A percentile compares a stretch with the other conserved stretches of the same genome.
phyloP scores from a whole-genome alignment of 2,329 filamentous ascomycete species.

The Thermoascus crustaceus region DNA sequence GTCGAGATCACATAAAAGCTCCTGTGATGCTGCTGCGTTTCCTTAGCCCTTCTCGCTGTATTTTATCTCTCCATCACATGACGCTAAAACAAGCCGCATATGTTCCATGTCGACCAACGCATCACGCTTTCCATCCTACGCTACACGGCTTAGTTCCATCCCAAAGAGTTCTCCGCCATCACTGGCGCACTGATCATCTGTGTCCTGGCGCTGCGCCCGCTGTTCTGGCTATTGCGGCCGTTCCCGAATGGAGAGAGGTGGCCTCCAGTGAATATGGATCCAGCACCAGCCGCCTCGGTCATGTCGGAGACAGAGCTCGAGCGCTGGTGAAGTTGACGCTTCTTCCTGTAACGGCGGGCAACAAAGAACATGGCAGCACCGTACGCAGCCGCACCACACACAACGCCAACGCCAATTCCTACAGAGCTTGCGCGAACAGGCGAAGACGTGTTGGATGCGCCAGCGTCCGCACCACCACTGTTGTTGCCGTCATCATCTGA shows the following conservation, averaged over 20 bases:
- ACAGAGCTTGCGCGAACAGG: slow-evolving; percentile 42
- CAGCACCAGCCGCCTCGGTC: slow-evolving; percentile 54
- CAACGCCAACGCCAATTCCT: slow-evolving; percentile 66
- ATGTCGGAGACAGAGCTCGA: slow-evolving; percentile 66
- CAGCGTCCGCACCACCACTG: slow-evolving; percentile 34
- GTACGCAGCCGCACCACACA: slow-evolving; percentile 74
- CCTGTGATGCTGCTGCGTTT: too few relatives aligned
- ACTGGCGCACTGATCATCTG: slow-evolving; percentile 81
- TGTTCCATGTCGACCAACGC: too few relatives aligned
- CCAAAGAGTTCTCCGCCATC: slow-evolving; percentile 87
- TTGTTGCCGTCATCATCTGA: slow-evolving; percentile 31
- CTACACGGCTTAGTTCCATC: slow-evolving; percentile 97
- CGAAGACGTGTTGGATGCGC: slow-evolving; percentile 38
- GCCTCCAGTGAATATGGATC: slow-evolving; percentile 37
- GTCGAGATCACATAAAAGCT: too few relatives aligned
- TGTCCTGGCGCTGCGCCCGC: slow-evolving; percentile 59
- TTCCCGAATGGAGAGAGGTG: slow-evolving; percentile 29
- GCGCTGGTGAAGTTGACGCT: slow-evolving; percentile 68
- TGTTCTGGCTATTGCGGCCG: slow-evolving; percentile 52
- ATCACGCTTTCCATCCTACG: too few relatives aligned
- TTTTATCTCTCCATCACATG: too few relatives aligned
- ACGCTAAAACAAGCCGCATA: too few relatives aligned
- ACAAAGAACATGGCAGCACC: slow-evolving; percentile 92
- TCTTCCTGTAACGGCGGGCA: slow-evolving; percentile 81
- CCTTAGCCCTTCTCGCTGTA: too few relatives aligned